phyloP scores from a whole-genome alignment of 2,329 filamentous ascomycete species.

The Talaromyces sp. region DNA sequence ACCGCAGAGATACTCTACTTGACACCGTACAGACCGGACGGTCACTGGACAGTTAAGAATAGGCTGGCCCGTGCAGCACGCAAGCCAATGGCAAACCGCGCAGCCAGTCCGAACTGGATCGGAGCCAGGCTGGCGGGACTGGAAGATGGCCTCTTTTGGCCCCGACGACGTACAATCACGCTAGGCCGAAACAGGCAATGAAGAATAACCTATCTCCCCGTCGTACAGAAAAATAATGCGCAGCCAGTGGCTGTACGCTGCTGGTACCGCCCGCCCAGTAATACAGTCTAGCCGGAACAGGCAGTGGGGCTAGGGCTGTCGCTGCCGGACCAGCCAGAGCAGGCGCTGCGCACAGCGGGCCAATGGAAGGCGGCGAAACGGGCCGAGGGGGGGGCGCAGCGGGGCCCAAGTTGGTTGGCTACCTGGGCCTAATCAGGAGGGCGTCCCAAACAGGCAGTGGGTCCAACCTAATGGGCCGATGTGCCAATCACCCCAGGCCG shows the following conservation, averaged over 20 bases:
- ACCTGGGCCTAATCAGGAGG: not conserved
- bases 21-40: too few relatives aligned
- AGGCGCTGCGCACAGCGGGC: not conserved
- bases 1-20: too few relatives aligned
- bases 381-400: not conserved
- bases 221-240: not conserved
- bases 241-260: not conserved
- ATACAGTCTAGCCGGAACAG: not conserved
- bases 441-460: not conserved
- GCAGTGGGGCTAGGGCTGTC: not conserved
- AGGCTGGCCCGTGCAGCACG: too few relatives aligned
- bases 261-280: too few relatives aligned
- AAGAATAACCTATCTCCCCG: not conserved
- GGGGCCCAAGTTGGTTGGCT: not conserved
- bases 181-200: not conserved
- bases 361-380: not conserved
- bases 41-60: too few relatives aligned
- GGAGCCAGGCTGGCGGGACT: constrained; percentile 12
- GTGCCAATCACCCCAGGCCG: not conserved
- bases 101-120: not conserved
- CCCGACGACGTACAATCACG: not conserved
- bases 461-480: not conserved
- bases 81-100: not conserved
- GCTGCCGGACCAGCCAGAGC: not conserved
- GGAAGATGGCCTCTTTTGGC: not conserved